Conservation (phyloP, 768 basidiomycete genomes). For the Obba rivulosa region DNA sequence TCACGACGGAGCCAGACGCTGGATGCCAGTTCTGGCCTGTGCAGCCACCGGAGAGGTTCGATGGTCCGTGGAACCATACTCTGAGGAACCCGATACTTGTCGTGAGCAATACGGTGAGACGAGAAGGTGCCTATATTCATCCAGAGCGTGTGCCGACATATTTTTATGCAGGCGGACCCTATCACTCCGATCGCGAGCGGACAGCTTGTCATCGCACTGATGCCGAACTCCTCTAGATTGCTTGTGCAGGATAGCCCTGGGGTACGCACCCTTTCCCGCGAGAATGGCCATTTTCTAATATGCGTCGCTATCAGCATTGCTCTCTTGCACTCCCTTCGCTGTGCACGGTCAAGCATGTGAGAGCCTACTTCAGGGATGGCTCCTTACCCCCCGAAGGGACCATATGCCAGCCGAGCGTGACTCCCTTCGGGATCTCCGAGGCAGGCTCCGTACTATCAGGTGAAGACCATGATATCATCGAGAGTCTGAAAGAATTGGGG, state of each 20-base stretch:
- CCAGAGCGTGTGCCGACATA: not conserved
- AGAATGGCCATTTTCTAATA: no score
- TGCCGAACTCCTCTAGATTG: slow-evolving; percentile 18
- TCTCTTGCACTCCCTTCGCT: no score
- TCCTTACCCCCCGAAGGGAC: no score
- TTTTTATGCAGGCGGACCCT: slow-evolving; percentile 17
- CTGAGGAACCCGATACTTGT: slow-evolving; percentile 22
- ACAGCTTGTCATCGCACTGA: slow-evolving; percentile 13
- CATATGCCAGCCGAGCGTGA: no score
- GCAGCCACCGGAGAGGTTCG: slow-evolving; percentile 20
- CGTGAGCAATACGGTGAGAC: slow-evolving; percentile 20
- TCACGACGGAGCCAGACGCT: slow-evolving; percentile 20
- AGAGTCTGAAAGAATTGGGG: no score
- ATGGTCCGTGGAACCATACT: slow-evolving; percentile 26
- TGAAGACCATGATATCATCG: no score
- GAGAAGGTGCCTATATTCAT: not conserved
- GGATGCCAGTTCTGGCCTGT: slow-evolving; percentile 24
- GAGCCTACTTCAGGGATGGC: no score
- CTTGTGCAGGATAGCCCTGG: slow-evolving; percentile 25
- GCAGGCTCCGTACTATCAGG: no score
- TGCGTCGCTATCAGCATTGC: no score
- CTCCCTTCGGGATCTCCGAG: no score
- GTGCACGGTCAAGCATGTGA: no score
- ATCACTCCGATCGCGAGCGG: slow-evolving; percentile 26
- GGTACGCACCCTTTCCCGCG: slow-evolving; percentile 8